These are phyloP conservation scores for Coprinopsis sp. DNA, from an alignment of 768 basidiomycete genomes.

Conservation along the genomic window DNA sequence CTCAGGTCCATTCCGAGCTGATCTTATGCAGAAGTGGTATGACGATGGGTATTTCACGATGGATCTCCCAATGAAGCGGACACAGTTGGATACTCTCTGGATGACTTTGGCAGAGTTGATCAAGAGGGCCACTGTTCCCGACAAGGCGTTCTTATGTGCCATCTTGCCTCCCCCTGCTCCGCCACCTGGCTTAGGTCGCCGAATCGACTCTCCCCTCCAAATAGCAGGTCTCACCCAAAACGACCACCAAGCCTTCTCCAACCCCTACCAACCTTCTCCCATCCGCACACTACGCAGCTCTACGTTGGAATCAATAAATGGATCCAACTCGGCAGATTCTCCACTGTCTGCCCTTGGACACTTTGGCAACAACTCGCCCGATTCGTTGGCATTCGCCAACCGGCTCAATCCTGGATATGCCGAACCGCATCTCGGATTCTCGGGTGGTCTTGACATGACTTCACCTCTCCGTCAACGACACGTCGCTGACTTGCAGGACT, in stretches of 20 bases:
- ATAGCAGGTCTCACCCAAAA: slow-evolving; percentile 14
- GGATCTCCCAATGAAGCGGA: slow-evolving; percentile 81
- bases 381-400: slow-evolving; percentile 48
- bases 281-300: slow-evolving; percentile 53
- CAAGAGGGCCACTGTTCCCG: slow-evolving; percentile 40
- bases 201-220: slow-evolving; percentile 46
- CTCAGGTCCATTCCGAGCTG: slow-evolving; percentile 83
- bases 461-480: slow-evolving; percentile 10
- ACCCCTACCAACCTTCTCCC: slow-evolving; percentile 66
- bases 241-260: slow-evolving; percentile 40
- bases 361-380: slow-evolving; percentile 66
- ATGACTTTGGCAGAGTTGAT: slow-evolving; percentile 57
- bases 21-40: slow-evolving; percentile 93
- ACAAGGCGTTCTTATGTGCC: slow-evolving; percentile 60
- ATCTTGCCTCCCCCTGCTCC: slow-evolving; percentile 30
- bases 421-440: slow-evolving; percentile 14
- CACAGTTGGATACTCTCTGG: slow-evolving; percentile 66
- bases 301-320: slow-evolving; percentile 61
- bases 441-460: slow-evolving; percentile 3
- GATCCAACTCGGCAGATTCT: slow-evolving; percentile 60
- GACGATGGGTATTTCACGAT: slow-evolving; percentile 84
- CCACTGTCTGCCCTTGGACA: slow-evolving; percentile 69
- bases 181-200: slow-evolving; percentile 53
- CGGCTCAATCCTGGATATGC: background rate
- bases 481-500: slow-evolving; percentile 13